Evolutionary conservation across 805 yeast genomes (phyloP).

Genomic region (Candida koratica): DNA sequence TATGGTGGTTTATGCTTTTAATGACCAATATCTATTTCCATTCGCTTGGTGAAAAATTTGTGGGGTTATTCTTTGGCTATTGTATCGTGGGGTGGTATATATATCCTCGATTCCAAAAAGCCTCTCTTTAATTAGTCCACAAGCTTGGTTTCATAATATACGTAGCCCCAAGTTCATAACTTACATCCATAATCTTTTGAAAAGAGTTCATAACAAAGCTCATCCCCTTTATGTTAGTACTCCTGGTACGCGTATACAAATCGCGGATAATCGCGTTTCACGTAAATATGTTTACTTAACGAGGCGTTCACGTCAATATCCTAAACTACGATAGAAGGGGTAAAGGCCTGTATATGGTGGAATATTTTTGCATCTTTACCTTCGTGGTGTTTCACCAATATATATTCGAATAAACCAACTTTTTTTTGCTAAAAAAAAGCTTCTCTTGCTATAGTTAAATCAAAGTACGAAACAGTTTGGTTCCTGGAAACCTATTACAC

Average conservation of each 20-base stretch:
- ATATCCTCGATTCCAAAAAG: background rate
- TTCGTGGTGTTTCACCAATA: constrained; percentile 5
- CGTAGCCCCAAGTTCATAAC: no score
- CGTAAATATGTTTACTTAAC: constrained; percentile 1
- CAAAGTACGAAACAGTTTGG: no score
- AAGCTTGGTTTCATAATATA: no score
- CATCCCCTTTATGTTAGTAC: no score
- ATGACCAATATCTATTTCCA: constrained; percentile 86
- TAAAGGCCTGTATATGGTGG: background rate
- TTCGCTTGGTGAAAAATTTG: constrained; percentile 66
- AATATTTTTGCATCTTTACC: no score
- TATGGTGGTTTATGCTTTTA: constrained; percentile 87
- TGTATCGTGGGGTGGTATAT: constrained; percentile 24
- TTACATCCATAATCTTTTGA: no score
- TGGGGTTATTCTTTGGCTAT: constrained; percentile 65
- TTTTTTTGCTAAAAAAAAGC: constrained; percentile 1
- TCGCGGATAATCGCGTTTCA: background rate
- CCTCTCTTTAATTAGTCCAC: no score
- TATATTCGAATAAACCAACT: constrained; percentile 4
- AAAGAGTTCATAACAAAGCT: no score
- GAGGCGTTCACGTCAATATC: background rate
- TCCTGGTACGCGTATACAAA: constrained; percentile 1
- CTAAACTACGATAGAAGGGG: background rate
- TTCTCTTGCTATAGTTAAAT: background rate
- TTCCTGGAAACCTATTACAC: no score